These are phyloP conservation scores for Zalaria sp. DNA, from an alignment of 2,329 filamentous ascomycete genomes.

Conservation along the genomic window DNA sequence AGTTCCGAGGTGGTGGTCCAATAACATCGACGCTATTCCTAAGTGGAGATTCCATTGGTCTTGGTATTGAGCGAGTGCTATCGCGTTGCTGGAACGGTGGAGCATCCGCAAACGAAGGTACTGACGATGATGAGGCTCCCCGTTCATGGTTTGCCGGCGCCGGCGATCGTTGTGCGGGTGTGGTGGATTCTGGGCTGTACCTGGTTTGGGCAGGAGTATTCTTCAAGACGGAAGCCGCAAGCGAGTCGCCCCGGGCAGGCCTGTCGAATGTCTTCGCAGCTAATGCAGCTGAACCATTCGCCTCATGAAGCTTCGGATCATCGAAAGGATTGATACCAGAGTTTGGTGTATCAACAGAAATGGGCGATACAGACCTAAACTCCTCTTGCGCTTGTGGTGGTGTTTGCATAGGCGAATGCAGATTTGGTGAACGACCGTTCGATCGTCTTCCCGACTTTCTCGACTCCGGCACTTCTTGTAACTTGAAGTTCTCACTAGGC, in stretches of 20 bases:
- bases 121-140: slow-evolving; percentile 21
- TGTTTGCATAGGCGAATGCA: slow-evolving; percentile 21
- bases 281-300: slow-evolving; percentile 15
- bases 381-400: background rate
- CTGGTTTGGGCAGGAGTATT: background rate
- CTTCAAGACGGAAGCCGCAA: slow-evolving; percentile 23
- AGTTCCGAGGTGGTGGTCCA: slow-evolving; percentile 30
- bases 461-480: slow-evolving; percentile 67
- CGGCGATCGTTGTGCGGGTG: slow-evolving; percentile 19
- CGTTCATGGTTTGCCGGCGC: slow-evolving; percentile 19
- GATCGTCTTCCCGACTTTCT: slow-evolving; percentile 28
- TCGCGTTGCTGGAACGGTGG: slow-evolving; percentile 10
- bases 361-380: slow-evolving; percentile 17
- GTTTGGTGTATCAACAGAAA: slow-evolving; percentile 21
- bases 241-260: slow-evolving; percentile 47
- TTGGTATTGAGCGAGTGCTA: background rate
- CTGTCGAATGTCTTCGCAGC: slow-evolving; percentile 26
- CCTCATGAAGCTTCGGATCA: slow-evolving; percentile 20
- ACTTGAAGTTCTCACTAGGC: slow-evolving; percentile 43
- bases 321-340: slow-evolving; percentile 24
- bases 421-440: slow-evolving; percentile 19
- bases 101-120: slow-evolving; percentile 21
- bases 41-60: slow-evolving; percentile 26
- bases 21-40: slow-evolving; percentile 27
- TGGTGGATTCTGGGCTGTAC: slow-evolving; percentile 13